Evolutionary conservation across 2,329 filamentous ascomycete species (phyloP).

Genomic region (Aspergillus caelatus): DNA sequence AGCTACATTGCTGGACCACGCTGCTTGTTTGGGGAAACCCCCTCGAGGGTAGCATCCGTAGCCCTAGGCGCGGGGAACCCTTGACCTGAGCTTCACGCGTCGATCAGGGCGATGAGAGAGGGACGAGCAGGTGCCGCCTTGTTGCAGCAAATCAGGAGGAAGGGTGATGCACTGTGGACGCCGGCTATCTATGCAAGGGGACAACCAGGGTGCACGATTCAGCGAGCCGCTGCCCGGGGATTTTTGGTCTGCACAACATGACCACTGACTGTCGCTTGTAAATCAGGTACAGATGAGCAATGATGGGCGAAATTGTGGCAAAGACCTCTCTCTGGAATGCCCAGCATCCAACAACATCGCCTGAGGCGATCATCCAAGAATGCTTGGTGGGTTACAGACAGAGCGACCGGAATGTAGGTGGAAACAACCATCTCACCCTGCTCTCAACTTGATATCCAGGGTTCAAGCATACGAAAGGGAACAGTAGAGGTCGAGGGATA

Average conservation of each 20-base stretch:
- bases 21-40: slow-evolving; percentile 37
- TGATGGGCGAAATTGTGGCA: slow-evolving; percentile 32
- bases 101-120: slow-evolving; percentile 32
- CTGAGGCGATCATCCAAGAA: slow-evolving; percentile 31
- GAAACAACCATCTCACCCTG: slow-evolving; percentile 13
- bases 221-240: slow-evolving; percentile 40
- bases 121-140: slow-evolving; percentile 33
- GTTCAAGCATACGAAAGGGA: slow-evolving; percentile 17
- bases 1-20: slow-evolving; percentile 39
- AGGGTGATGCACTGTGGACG: slow-evolving; percentile 33
- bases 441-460: slow-evolving; percentile 23
- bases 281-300: slow-evolving; percentile 27
- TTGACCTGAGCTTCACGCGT: slow-evolving; percentile 34
- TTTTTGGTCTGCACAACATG: slow-evolving; percentile 32
- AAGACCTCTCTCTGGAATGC: slow-evolving; percentile 38
- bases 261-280: slow-evolving; percentile 20
- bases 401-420: slow-evolving; percentile 36
- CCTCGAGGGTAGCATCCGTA: slow-evolving; percentile 41
- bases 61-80: slow-evolving; percentile 33
- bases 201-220: slow-evolving; percentile 36
- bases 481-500: slow-evolving; percentile 18
- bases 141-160: slow-evolving; percentile 43
- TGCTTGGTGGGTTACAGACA: slow-evolving; percentile 32
- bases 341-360: slow-evolving; percentile 26
- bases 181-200: slow-evolving; percentile 39